Evolutionary conservation across 257 asterid species (phyloP), one percentile per base, ranked within the genome.

Genomic region (Oldenlandia corymbosa): DNA sequence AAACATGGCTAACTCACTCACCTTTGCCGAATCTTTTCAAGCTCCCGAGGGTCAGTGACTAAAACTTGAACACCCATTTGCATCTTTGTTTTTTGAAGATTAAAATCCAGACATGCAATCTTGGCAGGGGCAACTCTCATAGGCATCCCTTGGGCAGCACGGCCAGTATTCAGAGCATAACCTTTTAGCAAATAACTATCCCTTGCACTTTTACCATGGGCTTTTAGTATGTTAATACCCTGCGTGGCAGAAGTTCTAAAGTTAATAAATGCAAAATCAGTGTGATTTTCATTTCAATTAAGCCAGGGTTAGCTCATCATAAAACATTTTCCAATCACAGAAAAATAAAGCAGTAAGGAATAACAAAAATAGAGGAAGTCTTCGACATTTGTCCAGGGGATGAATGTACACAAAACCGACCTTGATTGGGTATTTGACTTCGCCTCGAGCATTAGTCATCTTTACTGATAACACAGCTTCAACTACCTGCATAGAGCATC

Each of bases 121-220:
- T 69, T 82, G 41, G 97, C 97, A 53, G 94, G 96, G 53, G 95
- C 51, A 67, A 87, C 93, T 73, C 86, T 80, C 81, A 84, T 60
- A 17, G 95, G 97, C 97, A 90, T 90, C 57, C 97, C 96, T 71
- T 87, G 97, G 66, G 96, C 92, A 47, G 96, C 96, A 62, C 95
- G 92, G 16, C 95, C 97, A 24, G 96, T 87, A 77, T 87, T 85
- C 56, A 90, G 78, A 70, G 97, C 97, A 78, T 90, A 90, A 26
- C 97, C 97, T 74, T 87, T 90, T 58, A 90, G 76, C 60, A 90
- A 76, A 66, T 83, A 87, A 76, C 97, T 90, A 46, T 87, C 97
- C 75, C 83, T 83, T 48, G 95, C 96, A 79, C 96, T 87, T 82
- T 90, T 82, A 28, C 97, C 97, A 58, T 87, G 96, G 65, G 97